Conservation (phyloP, 768 basidiomycete species). For the Hirschioporus abietinus region DNA sequence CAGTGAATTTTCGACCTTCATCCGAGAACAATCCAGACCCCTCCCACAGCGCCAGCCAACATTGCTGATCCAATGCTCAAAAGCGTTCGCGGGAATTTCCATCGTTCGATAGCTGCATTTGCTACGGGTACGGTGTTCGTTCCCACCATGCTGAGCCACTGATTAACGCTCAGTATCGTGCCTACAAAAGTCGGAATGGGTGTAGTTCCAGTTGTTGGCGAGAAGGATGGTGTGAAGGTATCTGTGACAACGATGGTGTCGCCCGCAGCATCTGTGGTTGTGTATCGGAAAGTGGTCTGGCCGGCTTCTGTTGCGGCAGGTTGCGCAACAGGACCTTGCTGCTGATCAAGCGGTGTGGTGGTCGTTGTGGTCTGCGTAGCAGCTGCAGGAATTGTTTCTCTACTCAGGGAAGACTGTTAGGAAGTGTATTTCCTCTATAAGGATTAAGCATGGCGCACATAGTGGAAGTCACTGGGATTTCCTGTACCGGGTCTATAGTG, state of each 20-base stretch:
- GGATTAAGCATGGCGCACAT: conserved; percentile 29
- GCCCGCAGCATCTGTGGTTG: conserved; percentile 35
- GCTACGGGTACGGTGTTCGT: conserved; percentile 22
- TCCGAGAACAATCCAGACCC: conserved; percentile 26
- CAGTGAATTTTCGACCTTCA: not conserved
- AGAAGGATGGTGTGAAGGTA: conserved; percentile 29
- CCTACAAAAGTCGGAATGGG: conserved; percentile 25
- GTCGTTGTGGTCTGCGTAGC: conserved; percentile 12
- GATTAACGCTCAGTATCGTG: conserved; percentile 26
- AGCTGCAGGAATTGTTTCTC: conserved; percentile 17
- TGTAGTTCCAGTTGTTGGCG: conserved; percentile 15
- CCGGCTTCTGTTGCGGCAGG: conserved; percentile 39
- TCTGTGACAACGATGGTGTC: conserved; percentile 19
- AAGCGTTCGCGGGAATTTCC: conserved; percentile 22
- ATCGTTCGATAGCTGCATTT: conserved; percentile 21
- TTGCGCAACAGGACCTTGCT: conserved; percentile 54
- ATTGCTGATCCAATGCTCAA: conserved; percentile 21
- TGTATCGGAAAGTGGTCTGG: conserved; percentile 47
- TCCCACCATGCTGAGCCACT: conserved; percentile 26
- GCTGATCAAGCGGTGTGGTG: conserved; percentile 16
- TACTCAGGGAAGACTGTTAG: conserved; percentile 9
- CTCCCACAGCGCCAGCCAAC: conserved; percentile 22
- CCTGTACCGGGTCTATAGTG: conserved; percentile 33
- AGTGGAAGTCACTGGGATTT: conserved; percentile 34
- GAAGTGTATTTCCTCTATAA: not conserved